A percentile compares a stretch with the other conserved stretches of the same genome.
Evolutionary conservation across 805 yeast genomes (phyloP).

Genomic region (Hanseniaspora nectarophila): DNA sequence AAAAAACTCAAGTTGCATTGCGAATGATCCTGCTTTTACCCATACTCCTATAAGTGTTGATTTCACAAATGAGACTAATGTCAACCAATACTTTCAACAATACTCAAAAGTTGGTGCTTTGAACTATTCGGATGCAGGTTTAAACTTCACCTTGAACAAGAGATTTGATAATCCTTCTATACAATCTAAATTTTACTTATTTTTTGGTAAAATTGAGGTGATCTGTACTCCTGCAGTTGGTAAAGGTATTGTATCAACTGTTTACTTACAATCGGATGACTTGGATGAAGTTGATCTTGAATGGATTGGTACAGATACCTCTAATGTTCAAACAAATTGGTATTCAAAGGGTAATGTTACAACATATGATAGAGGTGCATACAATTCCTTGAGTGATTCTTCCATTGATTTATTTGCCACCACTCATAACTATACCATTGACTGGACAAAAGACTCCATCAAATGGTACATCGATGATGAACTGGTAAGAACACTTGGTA

Average conservation of each 20-base stretch:
- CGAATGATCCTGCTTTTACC: slow-evolving; percentile 47
- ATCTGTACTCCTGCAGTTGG: slow-evolving; percentile 64
- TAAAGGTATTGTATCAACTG: slow-evolving; percentile 65
- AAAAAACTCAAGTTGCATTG: slow-evolving; percentile 26
- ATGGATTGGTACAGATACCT: slow-evolving; percentile 70
- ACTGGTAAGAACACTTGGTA: slow-evolving; percentile 49
- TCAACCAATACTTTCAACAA: slow-evolving; percentile 32
- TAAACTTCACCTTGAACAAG: slow-evolving; percentile 44
- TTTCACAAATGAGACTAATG: slow-evolving; percentile 37
- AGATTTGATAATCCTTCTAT: slow-evolving; percentile 69
- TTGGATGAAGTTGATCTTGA: slow-evolving; percentile 83
- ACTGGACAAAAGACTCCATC: slow-evolving; percentile 60
- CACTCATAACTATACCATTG: slow-evolving; percentile 70
- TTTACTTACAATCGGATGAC: slow-evolving; percentile 72
- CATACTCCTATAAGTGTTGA: slow-evolving; percentile 42
- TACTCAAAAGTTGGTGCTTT: slow-evolving; percentile 34
- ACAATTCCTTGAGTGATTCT: slow-evolving; percentile 37
- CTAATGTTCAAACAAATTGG: slow-evolving; percentile 65
- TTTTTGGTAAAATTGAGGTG: slow-evolving; percentile 79
- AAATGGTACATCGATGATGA: slow-evolving; percentile 66
- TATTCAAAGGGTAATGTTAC: slow-evolving; percentile 71
- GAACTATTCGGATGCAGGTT: slow-evolving; percentile 46
- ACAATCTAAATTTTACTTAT: slow-evolving; percentile 65
- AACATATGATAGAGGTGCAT: slow-evolving; percentile 70
- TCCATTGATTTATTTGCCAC: slow-evolving; percentile 39